Percentiles rank a stretch among this genome's conserved stretches.
phyloP scores from a whole-genome alignment of 257 asterid species.

The Prunella vulgaris region DNA sequence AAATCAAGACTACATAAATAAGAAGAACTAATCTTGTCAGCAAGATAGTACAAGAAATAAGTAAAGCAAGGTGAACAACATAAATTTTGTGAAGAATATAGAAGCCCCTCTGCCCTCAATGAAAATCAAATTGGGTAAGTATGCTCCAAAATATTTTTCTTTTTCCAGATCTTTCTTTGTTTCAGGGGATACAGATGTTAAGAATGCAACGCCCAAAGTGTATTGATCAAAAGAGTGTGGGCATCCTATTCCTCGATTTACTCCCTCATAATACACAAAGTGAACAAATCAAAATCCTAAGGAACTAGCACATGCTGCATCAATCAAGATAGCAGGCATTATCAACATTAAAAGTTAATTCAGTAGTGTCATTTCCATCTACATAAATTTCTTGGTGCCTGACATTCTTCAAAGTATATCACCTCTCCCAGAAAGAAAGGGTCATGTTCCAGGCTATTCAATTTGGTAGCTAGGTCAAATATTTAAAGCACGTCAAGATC shows the following conservation, averaged over 20 bases:
- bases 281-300: neutral
- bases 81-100: neutral
- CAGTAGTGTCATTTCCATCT: conserved; percentile 5
- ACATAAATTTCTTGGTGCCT: neutral
- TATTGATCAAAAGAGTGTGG: neutral
- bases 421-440: neutral
- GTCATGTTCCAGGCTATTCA: neutral
- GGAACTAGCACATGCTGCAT: neutral
- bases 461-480: neutral
- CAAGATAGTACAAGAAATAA: conserved; percentile 7
- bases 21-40: conserved; percentile 9
- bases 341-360: conserved; percentile 1
- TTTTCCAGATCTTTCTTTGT: neutral
- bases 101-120: neutral
- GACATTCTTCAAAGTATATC: conserved; percentile 6
- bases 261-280: neutral
- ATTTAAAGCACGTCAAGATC: neutral
- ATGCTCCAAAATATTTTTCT: neutral
- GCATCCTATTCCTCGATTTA: neutral
- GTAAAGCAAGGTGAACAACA: neutral
- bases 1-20: conserved; percentile 22
- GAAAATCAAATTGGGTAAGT: neutral
- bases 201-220: neutral
- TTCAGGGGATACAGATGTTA: neutral
- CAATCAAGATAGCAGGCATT: neutral